Conservation (phyloP, 176 grass and related monocot species). For the Guadua angustifolia region DNA sequence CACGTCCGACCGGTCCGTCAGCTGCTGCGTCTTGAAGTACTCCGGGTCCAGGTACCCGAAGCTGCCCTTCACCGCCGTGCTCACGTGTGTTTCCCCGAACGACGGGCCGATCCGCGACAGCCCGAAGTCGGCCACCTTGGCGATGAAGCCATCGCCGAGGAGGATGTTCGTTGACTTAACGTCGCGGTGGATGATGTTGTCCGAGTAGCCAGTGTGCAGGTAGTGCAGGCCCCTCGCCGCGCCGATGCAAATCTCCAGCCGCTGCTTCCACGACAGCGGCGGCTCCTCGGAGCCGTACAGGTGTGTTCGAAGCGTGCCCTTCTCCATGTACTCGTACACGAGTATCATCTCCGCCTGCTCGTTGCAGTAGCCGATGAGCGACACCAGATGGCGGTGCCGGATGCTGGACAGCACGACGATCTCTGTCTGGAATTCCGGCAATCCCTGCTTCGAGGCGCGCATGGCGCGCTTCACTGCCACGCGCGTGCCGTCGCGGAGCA, state of each 20-base stretch:
- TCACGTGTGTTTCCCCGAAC: slow-evolving; percentile 76
- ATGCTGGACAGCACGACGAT: slow-evolving; percentile 79
- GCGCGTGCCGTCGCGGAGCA: slow-evolving; percentile 50
- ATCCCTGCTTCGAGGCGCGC: slow-evolving; percentile 51
- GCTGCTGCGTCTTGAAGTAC: slow-evolving; percentile 92
- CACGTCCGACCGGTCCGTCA: slow-evolving; percentile 77
- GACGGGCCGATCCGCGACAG: slow-evolving; percentile 66
- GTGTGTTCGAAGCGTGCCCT: slow-evolving; percentile 67
- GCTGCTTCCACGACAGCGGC: slow-evolving; percentile 60
- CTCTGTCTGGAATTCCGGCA: slow-evolving; percentile 72
- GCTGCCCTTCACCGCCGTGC: slow-evolving; percentile 95
- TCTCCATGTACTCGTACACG: slow-evolving; percentile 84
- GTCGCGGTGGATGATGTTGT: slow-evolving; percentile 90
- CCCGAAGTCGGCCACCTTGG: slow-evolving; percentile 82
- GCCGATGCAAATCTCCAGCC: slow-evolving; percentile 71
- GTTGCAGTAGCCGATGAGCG: slow-evolving; percentile 76
- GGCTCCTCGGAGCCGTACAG: slow-evolving; percentile 53
- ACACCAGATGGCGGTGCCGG: slow-evolving; percentile 71
- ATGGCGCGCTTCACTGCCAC: slow-evolving; percentile 72
- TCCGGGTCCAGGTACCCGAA: slow-evolving; percentile 99
- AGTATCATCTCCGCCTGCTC: slow-evolving; percentile 80
- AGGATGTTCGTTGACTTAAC: slow-evolving; percentile 95
- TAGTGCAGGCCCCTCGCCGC: slow-evolving; percentile 63
- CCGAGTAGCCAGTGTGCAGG: slow-evolving; percentile 53
- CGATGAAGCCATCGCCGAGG: slow-evolving; percentile 54